Conservation (phyloP, 805 yeast genomes). For the Nakazawaea anatomiae region DNA sequence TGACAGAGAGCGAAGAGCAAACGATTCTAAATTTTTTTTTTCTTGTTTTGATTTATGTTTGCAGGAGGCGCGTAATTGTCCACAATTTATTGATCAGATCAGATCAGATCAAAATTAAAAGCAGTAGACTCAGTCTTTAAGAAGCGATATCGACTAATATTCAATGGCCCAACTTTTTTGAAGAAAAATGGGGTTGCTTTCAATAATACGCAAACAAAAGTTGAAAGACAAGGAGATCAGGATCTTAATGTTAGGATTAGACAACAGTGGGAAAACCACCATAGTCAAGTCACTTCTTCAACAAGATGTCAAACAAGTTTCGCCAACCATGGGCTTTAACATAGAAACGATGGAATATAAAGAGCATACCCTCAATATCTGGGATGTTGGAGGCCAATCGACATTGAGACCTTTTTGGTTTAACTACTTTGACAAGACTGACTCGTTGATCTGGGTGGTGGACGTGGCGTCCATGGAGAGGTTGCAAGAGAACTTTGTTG, state of each 20-base stretch:
- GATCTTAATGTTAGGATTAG: constrained; percentile 75
- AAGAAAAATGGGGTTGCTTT: constrained; percentile 65
- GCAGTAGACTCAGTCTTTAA: too few relatives aligned
- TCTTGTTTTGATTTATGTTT: too few relatives aligned
- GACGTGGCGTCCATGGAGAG: constrained; percentile 62
- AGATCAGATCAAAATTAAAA: too few relatives aligned
- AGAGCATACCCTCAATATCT: constrained; percentile 47
- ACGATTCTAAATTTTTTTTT: too few relatives aligned
- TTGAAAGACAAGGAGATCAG: constrained; percentile 73
- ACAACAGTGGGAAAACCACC: constrained; percentile 89
- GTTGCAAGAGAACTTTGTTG: constrained; percentile 56
- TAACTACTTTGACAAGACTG: constrained; percentile 82
- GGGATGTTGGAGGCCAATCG: constrained; percentile 94
- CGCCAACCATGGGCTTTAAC: constrained; percentile 90
- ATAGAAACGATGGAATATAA: constrained; percentile 51
- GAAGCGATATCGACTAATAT: too few relatives aligned
- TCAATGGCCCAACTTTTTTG: background rate
- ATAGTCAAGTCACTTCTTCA: constrained; percentile 55
- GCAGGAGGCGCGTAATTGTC: background rate
- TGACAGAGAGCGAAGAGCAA: too few relatives aligned
- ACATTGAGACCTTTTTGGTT: constrained; percentile 87
- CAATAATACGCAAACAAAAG: constrained; percentile 78
- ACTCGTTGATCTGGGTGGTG: constrained; percentile 80
- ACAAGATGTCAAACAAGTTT: constrained; percentile 46
- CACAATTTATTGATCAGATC: too few relatives aligned